These are phyloP conservation scores for Cercospora sp. DNA, from an alignment of 2,329 filamentous ascomycete genomes.

Conservation along the genomic window DNA sequence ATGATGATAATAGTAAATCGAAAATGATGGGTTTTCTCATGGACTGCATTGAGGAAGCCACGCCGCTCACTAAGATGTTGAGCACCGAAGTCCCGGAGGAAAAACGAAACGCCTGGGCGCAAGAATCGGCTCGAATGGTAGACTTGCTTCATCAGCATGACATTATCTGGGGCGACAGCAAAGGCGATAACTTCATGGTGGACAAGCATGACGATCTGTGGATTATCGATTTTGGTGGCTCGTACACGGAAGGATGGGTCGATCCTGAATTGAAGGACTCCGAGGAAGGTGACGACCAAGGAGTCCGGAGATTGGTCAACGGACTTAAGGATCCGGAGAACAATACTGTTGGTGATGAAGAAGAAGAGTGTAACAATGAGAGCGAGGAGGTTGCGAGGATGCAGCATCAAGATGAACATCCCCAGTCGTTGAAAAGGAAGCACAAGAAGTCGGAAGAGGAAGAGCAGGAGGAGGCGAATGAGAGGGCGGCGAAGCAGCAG, in stretches of 20 bases:
- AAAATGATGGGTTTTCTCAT: conserved; percentile 41
- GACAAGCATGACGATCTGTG: conserved; percentile 41
- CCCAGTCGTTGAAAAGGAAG: conserved; percentile 10
- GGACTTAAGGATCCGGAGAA: conserved; percentile 35
- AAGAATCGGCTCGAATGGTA: conserved; percentile 33
- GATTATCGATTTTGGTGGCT: conserved; percentile 45
- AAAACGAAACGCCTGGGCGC: conserved; percentile 38
- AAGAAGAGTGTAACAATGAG: conserved; percentile 20
- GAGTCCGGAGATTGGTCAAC: conserved; percentile 35
- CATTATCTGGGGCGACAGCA: conserved; percentile 45
- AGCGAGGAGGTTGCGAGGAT: conserved; percentile 2
- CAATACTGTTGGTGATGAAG: conserved; percentile 20
- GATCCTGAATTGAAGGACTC: conserved; percentile 40
- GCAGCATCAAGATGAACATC: conserved; percentile 13
- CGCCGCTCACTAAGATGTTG: conserved; percentile 37
- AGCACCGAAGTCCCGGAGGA: conserved; percentile 35
- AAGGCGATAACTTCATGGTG: conserved; percentile 45
- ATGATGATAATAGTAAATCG: conserved; percentile 17
- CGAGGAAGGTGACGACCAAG: conserved; percentile 40
- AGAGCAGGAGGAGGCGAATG: conserved; percentile 12
- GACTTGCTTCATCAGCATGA: conserved; percentile 38
- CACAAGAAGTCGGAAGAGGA: conserved; percentile 6
- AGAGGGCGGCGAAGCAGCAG: conserved; percentile 11
- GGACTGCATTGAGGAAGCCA: conserved; percentile 37
- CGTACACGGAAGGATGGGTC: conserved; percentile 44